Evolutionary conservation across 805 yeast genomes (phyloP).

Genomic region (Ogataea glucozyma): DNA sequence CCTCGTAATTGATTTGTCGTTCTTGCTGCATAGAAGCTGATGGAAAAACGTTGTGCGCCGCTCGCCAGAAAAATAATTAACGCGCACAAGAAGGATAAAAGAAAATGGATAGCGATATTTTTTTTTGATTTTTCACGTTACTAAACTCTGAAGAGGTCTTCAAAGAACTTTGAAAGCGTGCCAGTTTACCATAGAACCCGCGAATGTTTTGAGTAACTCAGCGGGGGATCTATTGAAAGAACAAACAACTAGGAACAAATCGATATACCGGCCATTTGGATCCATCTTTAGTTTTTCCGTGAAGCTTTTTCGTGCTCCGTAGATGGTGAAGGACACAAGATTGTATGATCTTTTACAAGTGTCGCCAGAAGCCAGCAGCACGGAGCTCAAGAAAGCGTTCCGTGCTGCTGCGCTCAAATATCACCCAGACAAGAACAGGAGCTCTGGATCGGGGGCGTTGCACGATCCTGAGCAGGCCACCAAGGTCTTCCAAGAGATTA

Average conservation of each 20-base stretch:
- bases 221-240: too few species aligned
- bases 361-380: constrained; percentile 57
- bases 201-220: constrained; percentile 4
- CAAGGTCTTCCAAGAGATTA: constrained; percentile 93
- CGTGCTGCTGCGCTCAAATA: constrained; percentile 74
- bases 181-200: constrained; percentile 5
- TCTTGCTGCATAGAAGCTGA: constrained; percentile 7
- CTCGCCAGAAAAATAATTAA: constrained; percentile 2
- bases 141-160: too few species aligned
- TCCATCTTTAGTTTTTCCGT: too few species aligned
- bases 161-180: too few species aligned
- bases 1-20: background rate
- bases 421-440: constrained; percentile 97
- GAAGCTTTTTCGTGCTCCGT: too few species aligned
- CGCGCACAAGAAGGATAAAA: constrained; percentile 5
- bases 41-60: constrained; percentile 10
- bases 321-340: constrained; percentile 70
- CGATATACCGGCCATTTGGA: background rate
- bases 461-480: constrained; percentile 59
- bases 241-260: too few species aligned
- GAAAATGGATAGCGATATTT: too few species aligned
- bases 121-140: too few species aligned
- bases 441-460: constrained; percentile 63
- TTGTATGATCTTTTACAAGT: constrained; percentile 75
- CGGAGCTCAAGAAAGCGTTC: constrained; percentile 81